Evolutionary conservation across 2,329 filamentous ascomycete species (phyloP), one percentile per base, ranked within the genome.

Genomic region (Diaporthe vexans): DNA sequence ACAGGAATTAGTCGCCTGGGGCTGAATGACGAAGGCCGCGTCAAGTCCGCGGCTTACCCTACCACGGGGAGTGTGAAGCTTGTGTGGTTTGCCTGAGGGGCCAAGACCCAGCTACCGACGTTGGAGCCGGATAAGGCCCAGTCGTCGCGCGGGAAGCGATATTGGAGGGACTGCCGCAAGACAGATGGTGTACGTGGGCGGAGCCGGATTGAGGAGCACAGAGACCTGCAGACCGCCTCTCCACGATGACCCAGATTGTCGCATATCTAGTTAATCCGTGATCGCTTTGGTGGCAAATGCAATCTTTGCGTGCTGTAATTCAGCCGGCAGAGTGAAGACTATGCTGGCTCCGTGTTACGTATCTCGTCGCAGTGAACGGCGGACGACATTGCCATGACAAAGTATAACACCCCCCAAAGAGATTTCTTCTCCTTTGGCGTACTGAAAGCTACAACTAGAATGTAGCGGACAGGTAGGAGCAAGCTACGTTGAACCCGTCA

Each of bases 141-240:
- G 63, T 67, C 63, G 63, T 52, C 24, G 33, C 63, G n/a, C 46
- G 63, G 46, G 63, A n/a, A 54, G 11, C 15, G 48, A 68, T 54
- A 54, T 68, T 40, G 48, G 63, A 52, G 63, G 33, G 48, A 68
- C 33, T 68, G 10, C 48, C 48, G n/a, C 48, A 68, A 68, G 48
- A 68, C 63, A 54, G 48, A 40, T 37, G 48, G 33, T 54, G 63
- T 68, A 24, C 54, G 63, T 68, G 63, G 63, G 63, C 48, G 63
- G 48, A 54, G 48, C 48, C 63, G n/a, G 9, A 40, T 17, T 68
- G 48, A 68, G 48, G n/a, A 52, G 37, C 48, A 54, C n/a, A 54
- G 33, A 4, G 37, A 52, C 63, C 37, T 52, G 63, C 63, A 68
- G 63, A 54, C 63, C 63, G 48, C 63, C 48, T 54, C 63, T 54